Evolutionary conservation across 306 rosid genomes (phyloP).

Genomic region (Pterocarpus santalinus): DNA sequence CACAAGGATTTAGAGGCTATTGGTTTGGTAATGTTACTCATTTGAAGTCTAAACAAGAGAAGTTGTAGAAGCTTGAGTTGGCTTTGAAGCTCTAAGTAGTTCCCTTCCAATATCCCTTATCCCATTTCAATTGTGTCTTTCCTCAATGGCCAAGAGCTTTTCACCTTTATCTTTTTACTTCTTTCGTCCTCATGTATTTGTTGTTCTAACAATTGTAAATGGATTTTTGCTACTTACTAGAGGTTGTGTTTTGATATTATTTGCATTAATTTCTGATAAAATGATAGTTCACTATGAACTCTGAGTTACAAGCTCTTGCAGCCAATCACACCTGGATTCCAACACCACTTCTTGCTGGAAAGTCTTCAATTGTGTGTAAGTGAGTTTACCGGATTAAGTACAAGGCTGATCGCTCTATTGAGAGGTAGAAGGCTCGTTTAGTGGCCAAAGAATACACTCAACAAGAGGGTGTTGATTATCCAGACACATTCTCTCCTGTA

Average conservation of each 20-base stretch:
- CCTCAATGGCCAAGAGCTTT: constrained; percentile 41
- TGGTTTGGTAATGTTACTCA: constrained; percentile 47
- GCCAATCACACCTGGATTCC: no score
- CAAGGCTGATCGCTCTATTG: no score
- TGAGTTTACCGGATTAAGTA: no score
- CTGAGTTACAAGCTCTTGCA: no score
- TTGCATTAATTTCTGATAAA: not conserved
- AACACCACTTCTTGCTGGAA: no score
- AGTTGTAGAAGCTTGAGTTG: constrained; percentile 89
- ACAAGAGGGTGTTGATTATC: no score
- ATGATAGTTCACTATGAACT: no score
- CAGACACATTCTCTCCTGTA: no score
- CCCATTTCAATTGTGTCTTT: constrained; percentile 23
- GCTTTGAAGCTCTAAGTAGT: constrained; percentile 83
- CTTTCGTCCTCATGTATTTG: constrained; percentile 44
- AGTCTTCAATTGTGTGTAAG: no score
- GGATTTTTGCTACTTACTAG: constrained; percentile 48
- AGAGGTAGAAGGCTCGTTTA: no score
- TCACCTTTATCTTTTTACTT: constrained; percentile 19
- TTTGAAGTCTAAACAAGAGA: constrained; percentile 58
- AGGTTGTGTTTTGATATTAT: constrained; percentile 39
- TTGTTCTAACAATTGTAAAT: constrained; percentile 57
- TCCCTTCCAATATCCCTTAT: not conserved
- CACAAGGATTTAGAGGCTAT: constrained; percentile 53
- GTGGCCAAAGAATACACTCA: no score